phyloP scores from a whole-genome alignment of 176 grass and related monocot genomes.

The Elymus sibiricus region DNA sequence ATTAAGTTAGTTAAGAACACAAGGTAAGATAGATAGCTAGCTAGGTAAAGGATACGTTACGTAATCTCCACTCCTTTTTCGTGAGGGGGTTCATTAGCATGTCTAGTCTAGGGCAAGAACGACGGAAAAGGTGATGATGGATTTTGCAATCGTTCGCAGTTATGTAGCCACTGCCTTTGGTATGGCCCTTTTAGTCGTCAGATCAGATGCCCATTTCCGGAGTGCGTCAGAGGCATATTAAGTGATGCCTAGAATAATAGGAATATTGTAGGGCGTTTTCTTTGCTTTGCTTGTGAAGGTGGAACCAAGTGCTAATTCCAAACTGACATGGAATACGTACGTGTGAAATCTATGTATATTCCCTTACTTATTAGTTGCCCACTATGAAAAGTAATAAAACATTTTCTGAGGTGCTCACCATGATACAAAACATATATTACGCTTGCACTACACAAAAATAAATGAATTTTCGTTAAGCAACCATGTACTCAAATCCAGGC shows the following conservation, averaged over 20 bases:
- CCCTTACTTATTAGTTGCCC: background rate
- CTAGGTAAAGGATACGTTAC: background rate
- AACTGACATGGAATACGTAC: background rate
- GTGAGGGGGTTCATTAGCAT: background rate
- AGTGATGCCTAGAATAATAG: too few relatives aligned
- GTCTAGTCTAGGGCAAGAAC: conserved; percentile 3
- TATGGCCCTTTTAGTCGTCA: conserved; percentile 8
- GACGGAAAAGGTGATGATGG: conserved; percentile 15
- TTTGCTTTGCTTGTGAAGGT: background rate
- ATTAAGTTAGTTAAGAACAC: background rate
- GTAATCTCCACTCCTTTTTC: background rate
- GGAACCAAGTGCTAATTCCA: background rate
- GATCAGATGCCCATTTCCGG: background rate
- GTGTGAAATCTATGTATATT: background rate
- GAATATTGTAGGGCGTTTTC: background rate
- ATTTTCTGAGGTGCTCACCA: too few relatives aligned
- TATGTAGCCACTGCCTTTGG: conserved; percentile 26
- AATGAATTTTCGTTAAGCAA: background rate
- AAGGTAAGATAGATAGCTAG: background rate
- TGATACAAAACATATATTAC: background rate
- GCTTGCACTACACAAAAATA: background rate
- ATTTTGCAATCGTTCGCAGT: background rate
- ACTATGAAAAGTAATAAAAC: background rate
- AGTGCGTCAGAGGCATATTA: background rate
- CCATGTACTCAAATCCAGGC: too few relatives aligned